Evolutionary conservation across 2,329 filamentous ascomycete genomes (phyloP).

Genomic region (Penicillium sp.): DNA sequence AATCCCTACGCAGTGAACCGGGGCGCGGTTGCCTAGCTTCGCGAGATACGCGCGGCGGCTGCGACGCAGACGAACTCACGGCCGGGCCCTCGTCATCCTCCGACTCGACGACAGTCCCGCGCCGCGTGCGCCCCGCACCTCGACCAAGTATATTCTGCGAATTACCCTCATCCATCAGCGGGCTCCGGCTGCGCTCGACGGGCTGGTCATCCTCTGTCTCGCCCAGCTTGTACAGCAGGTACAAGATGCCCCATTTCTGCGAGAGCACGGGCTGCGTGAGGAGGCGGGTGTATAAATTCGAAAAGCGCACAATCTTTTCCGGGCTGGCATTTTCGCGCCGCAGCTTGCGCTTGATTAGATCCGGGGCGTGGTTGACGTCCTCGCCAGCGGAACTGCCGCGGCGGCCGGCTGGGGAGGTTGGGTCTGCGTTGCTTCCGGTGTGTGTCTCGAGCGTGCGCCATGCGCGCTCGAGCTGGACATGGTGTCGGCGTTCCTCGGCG

Average conservation of each 20-base stretch:
- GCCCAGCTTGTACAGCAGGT: slow-evolving; percentile 83
- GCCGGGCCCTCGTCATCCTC: slow-evolving; percentile 42
- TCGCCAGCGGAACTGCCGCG: slow-evolving; percentile 39
- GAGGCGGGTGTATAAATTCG: slow-evolving; percentile 86
- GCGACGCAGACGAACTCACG: slow-evolving; percentile 46
- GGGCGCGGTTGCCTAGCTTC: slow-evolving; percentile 29
- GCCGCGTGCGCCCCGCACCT: slow-evolving; percentile 24
- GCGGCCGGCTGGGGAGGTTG: slow-evolving; percentile 31
- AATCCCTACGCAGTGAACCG: slow-evolving; percentile 26
- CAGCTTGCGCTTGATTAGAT: slow-evolving; percentile 87
- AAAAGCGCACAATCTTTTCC: slow-evolving; percentile 77
- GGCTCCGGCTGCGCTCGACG: slow-evolving; percentile 38
- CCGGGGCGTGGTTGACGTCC: slow-evolving; percentile 83
- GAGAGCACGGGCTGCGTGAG: slow-evolving; percentile 88
- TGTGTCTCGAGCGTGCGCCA: slow-evolving; percentile 43
- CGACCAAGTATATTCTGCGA: slow-evolving; percentile 41
- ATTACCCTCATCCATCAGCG: slow-evolving; percentile 43
- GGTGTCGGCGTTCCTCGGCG: slow-evolving; percentile 42
- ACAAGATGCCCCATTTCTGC: slow-evolving; percentile 96
- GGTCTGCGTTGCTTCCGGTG: slow-evolving; percentile 25
- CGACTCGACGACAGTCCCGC: slow-evolving; percentile 28
- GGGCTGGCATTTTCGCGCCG: slow-evolving; percentile 74
- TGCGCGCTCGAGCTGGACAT: slow-evolving; percentile 37
- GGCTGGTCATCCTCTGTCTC: slow-evolving; percentile 31
- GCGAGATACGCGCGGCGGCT: slow-evolving; percentile 22